Conservation (phyloP, 176 grass and related monocot species). For the Themeda triandra region DNA sequence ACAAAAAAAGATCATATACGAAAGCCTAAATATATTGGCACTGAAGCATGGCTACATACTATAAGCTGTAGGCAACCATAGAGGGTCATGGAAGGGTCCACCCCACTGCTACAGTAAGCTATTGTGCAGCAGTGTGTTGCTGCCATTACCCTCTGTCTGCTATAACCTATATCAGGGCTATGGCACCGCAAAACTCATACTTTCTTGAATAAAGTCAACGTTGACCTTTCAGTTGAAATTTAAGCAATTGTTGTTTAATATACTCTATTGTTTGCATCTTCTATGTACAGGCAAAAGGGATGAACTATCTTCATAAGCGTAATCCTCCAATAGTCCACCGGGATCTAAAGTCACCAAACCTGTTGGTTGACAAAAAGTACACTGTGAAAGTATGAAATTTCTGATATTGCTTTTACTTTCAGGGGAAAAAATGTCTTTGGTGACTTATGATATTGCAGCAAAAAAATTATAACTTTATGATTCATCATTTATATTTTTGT, state of each 20-base stretch:
- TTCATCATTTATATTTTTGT: not conserved
- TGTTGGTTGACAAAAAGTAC: slow-evolving; percentile 85
- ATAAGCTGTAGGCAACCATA: not conserved
- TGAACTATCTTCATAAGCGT: slow-evolving; percentile 92
- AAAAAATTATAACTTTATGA: not conserved
- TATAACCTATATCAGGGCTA: not conserved
- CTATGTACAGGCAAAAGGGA: slow-evolving; percentile 65
- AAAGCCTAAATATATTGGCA: not conserved
- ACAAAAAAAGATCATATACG: not conserved
- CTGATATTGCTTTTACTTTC: slow-evolving; percentile 5
- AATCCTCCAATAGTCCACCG: slow-evolving; percentile 91
- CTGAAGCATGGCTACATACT: not conserved
- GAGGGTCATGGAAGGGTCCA: not conserved
- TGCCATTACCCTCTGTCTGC: not conserved
- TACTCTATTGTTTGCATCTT: slow-evolving; percentile 5
- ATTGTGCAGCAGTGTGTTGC: not conserved
- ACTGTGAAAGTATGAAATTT: slow-evolving; percentile 69
- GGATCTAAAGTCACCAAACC: slow-evolving; percentile 82
- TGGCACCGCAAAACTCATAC: not conserved
- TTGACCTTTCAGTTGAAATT: slow-evolving; percentile 10
- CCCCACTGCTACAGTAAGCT: not conserved
- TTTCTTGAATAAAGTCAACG: slow-evolving; percentile 6
- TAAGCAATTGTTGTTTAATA: not conserved
- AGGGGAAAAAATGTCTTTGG: not conserved
- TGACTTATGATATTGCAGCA: not conserved